phyloP scores from a whole-genome alignment of 2,329 filamentous ascomycete species.

The Talaromyces rugulosus region DNA sequence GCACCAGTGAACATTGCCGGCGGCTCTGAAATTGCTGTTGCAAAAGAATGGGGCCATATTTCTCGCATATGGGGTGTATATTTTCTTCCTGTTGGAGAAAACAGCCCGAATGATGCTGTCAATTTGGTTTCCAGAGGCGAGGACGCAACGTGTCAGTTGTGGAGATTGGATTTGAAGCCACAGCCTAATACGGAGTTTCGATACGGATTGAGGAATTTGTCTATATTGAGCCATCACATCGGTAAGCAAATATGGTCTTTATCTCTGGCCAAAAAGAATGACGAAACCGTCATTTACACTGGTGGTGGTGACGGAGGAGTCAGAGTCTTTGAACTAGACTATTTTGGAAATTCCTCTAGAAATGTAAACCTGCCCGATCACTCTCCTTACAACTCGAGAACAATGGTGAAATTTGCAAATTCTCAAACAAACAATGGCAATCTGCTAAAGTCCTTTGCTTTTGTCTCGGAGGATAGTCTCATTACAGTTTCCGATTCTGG shows the following conservation, averaged over 20 bases:
- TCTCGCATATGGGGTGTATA: conserved; percentile 86
- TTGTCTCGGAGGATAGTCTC: conserved; percentile 31
- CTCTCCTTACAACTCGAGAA: conserved; percentile 13
- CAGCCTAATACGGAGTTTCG: conserved; percentile 9
- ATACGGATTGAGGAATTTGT: conserved; percentile 37
- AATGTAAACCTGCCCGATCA: not conserved
- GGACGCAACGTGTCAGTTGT: conserved; percentile 72
- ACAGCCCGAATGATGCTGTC: conserved; percentile 24
- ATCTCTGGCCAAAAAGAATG: conserved; percentile 33
- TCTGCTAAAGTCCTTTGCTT: conserved; percentile 27
- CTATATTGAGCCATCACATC: conserved; percentile 61
- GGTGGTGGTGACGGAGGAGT: conserved; percentile 81
- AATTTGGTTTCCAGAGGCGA: conserved; percentile 76
- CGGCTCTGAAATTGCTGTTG: conserved; percentile 51
- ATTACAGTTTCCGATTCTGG: conserved; percentile 27
- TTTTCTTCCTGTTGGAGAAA: conserved; percentile 49
- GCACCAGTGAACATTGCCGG: conserved; percentile 25
- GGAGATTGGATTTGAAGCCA: conserved; percentile 48
- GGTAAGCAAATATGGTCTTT: conserved; percentile 92
- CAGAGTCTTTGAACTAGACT: conserved; percentile 25
- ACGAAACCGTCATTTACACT: conserved; percentile 53
- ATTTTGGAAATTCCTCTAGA: not conserved
- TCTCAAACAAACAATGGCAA: conserved; percentile 14
- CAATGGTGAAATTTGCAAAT: conserved; percentile 14
- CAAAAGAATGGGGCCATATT: conserved; percentile 75